Base-by-base conservation (phyloP, 495 filamentous ascomycete species). In the Hypoxylon fragiforme region DNA sequence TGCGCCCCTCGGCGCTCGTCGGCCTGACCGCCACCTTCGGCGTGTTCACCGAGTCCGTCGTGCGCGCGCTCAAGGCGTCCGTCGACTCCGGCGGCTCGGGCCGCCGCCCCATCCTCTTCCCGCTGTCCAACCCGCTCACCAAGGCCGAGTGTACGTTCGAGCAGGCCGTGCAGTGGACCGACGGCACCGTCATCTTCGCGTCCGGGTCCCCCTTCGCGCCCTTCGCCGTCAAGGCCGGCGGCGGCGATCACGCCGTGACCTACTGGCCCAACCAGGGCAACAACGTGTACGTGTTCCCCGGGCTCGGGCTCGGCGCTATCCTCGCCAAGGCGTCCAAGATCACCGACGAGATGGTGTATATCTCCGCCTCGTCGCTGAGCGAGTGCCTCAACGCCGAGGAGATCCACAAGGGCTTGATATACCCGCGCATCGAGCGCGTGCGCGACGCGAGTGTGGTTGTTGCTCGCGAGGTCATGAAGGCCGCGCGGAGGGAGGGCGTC, bases 121-220 rank as follows among this genome's bases (percentile, higher is more conserved):
- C 91, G 34, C 85, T 96, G 16, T 91, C 87, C 70, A 98, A 98
- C 78, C 94, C 94, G 20, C 87, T 89, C 26, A 88, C 84, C 73
- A 96, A 97, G 76, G 94, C 91, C 26, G 94, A 98, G 73, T 98
- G 94, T 75, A 96, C 92, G 19, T 97, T 89, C 62, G 92, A 95
- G 77, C 86, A 90, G 66, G 92, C 92, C 15, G 77, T 97, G 63
- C 83, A 80, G 49, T 81, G 91, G 83, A 97, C 94, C 19, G 85
- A 96, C 42, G 92, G 91, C 42, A 90, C 85, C 31, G 89, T 83
- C 58, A 82, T 98, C 67, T 98, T 98, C 63, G 94, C 94, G 54
- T 95, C 90, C 13, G 94, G 94, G 49, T 95, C 90, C 26, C 94
- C 94, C 30, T 98, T 98, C 83, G 82, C 85, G 14, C 77, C 83